Evolutionary conservation across 805 yeast genomes (phyloP).

Genomic region (Candida glaebosa): DNA sequence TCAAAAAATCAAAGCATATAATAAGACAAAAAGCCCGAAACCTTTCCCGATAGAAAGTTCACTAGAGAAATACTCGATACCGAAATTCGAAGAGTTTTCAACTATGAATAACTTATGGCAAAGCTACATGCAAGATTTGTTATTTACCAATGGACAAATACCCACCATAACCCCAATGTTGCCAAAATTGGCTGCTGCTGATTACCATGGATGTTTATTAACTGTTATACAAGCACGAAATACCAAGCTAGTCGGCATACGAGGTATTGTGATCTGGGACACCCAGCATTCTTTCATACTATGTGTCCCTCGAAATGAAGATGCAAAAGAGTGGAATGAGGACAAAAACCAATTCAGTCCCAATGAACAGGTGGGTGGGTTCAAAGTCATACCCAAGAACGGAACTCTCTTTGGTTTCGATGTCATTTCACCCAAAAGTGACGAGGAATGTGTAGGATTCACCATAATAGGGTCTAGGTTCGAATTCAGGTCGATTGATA

Average conservation of each 20-base stretch:
- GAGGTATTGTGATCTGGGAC: conserved; percentile 84
- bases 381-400: conserved; percentile 63
- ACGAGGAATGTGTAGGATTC: conserved; percentile 46
- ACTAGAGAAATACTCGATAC: conserved; percentile 26
- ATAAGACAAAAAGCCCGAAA: conserved; percentile 17
- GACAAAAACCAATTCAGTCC: conserved; percentile 18
- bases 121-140: conserved; percentile 57
- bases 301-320: conserved; percentile 44
- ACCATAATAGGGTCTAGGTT: conserved; percentile 78
- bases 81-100: conserved; percentile 47
- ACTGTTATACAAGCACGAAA: conserved; percentile 58
- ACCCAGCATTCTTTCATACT: conserved; percentile 68
- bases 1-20: conserved; percentile 34
- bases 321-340: conserved; percentile 33
- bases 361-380: conserved; percentile 51
- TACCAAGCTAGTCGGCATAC: conserved; percentile 52
- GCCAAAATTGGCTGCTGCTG: conserved; percentile 68
- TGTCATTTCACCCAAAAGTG: conserved; percentile 21
- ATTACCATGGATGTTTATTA: conserved; percentile 72
- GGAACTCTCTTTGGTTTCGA: conserved; percentile 61
- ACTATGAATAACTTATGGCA: conserved; percentile 70
- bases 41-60: conserved; percentile 21
- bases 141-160: conserved; percentile 29
- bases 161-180: conserved; percentile 34
- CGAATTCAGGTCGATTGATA: conserved; percentile 68